These are phyloP conservation scores for Trichoderma brevicompactum DNA, from an alignment of 2,329 filamentous ascomycete genomes.

Conservation along the genomic window DNA sequence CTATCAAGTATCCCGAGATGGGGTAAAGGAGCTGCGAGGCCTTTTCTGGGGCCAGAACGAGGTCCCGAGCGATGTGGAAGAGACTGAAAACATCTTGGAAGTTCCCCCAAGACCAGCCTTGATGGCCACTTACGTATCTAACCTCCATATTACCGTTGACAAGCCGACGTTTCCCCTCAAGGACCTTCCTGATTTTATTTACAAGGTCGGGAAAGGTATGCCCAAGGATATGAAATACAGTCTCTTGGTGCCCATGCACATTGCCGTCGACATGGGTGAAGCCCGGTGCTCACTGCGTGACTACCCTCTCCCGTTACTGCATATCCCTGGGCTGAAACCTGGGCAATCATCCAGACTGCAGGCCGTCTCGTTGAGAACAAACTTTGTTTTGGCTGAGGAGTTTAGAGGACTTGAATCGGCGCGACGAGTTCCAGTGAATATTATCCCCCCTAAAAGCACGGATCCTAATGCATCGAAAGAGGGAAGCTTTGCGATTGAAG, in stretches of 20 bases:
- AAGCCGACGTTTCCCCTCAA: conserved; percentile 88
- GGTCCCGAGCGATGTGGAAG: conserved; percentile 77
- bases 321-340: conserved; percentile 81
- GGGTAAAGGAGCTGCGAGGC: conserved; percentile 77
- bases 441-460: conserved; percentile 71
- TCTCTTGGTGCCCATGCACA: conserved; percentile 84
- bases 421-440: conserved; percentile 78
- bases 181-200: conserved; percentile 81
- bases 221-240: conserved; percentile 89
- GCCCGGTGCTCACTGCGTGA: conserved; percentile 84
- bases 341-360: conserved; percentile 79
- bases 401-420: conserved; percentile 80
- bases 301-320: conserved; percentile 89
- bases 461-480: conserved; percentile 59
- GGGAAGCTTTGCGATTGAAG: conserved; percentile 79
- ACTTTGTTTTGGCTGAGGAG: conserved; percentile 96
- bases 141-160: conserved; percentile 83
- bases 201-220: conserved; percentile 95
- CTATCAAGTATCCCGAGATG: conserved; percentile 68
- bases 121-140: conserved; percentile 78
- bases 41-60: conserved; percentile 84
- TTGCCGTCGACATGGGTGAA: conserved; percentile 89
- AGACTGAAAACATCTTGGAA: conserved; percentile 82
- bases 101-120: conserved; percentile 84
- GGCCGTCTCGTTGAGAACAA: conserved; percentile 81